Evolutionary conservation across 371 early-diverging fungal genomes (phyloP), one percentile per base, ranked within the genome.

Genomic region (Mortierella sp.): DNA sequence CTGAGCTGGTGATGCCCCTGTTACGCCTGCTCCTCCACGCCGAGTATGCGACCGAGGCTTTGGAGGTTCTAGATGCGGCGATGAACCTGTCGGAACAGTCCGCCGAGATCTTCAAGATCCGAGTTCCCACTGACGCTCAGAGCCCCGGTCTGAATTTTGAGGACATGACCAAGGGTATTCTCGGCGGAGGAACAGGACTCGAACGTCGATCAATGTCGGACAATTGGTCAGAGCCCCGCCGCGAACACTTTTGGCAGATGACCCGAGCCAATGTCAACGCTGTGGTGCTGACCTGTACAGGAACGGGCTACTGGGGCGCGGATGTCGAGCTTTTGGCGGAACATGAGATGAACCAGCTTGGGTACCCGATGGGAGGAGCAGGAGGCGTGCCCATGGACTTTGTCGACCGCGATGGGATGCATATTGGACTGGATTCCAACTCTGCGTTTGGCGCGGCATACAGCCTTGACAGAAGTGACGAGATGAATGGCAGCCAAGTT

Each of bases 41-140:
- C 0, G 90, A 91, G 8, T 91, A 90, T 71, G 91, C 92, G 1
- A 91, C 91, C 29, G 90, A 92, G 31, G 95, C 95, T 1, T 77
- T 94, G 5, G 86, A 87, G 13, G 93, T 95, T 3, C 71, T 96
- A 64, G 95, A 95, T 66, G 90, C 90, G 41, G 90, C 92, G 8
- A 90, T 95, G 73, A 83, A 83, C 43, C 64, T 83, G 37, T 79
- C 84, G n/a, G 84, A 83, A 44, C 84, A 83, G 43, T 83, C 84
- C 0, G 45, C 79, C 2, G 76, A 79, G 24, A 68, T 73, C 41
- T 83, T 83, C 76, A 83, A 79, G 76, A 83, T 83, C 52, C 75
- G 76, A 6, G 79, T 83, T 0, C 84, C 84, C 0, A 19, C 70
- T 5, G 84, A 83, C 45, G 84, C 70, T 3, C 84, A 83, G 48